Percentiles rank a stretch among this genome's conserved stretches.
These are phyloP conservation scores for Bryoglossum gracile DNA, from an alignment of 495 filamentous ascomycete species.

Conservation along the genomic window DNA sequence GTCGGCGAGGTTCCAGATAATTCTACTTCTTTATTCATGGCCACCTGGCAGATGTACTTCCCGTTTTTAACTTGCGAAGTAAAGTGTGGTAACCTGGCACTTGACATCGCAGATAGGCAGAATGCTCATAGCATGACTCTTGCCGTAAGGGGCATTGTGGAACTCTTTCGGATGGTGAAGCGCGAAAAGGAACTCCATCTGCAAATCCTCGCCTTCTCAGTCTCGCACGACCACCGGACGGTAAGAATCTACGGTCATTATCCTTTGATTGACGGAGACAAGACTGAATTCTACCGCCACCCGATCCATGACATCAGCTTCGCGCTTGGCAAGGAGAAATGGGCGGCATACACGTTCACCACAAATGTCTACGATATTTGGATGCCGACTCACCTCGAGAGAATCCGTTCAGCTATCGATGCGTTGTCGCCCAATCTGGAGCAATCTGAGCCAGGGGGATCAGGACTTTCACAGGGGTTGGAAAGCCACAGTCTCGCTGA, in stretches of 20 bases:
- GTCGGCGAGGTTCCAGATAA: constrained; percentile 25
- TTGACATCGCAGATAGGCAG: constrained; percentile 33
- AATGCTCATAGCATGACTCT: constrained; percentile 36
- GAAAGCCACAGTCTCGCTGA: constrained; percentile 7
- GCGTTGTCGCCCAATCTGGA: constrained; percentile 24
- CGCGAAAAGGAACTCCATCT: no score
- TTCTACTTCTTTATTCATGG: constrained; percentile 31
- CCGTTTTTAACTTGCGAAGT: constrained; percentile 33
- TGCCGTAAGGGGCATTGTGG: no score
- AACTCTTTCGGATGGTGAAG: constrained; percentile 20
- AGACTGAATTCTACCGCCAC: constrained; percentile 30
- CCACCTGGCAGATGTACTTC: constrained; percentile 32
- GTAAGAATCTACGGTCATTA: constrained; percentile 36
- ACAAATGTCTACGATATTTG: constrained; percentile 35
- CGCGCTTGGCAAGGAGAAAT: no score
- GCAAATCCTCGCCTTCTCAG: constrained; percentile 27
- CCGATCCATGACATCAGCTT: constrained; percentile 4
- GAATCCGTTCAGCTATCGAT: constrained; percentile 35
- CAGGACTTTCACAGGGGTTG: no score
- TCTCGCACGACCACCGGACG: constrained; percentile 30
- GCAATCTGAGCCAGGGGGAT: constrained; percentile 11
- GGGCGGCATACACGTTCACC: constrained; percentile 12
- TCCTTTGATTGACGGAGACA: constrained; percentile 26
- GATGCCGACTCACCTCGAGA: constrained; percentile 35
- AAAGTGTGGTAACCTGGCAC: constrained; percentile 29